A percentile compares a stretch with the other conserved stretches of the same genome.
phyloP scores from a whole-genome alignment of 768 basidiomycete species.

The Sporobolomyces roseus region DNA sequence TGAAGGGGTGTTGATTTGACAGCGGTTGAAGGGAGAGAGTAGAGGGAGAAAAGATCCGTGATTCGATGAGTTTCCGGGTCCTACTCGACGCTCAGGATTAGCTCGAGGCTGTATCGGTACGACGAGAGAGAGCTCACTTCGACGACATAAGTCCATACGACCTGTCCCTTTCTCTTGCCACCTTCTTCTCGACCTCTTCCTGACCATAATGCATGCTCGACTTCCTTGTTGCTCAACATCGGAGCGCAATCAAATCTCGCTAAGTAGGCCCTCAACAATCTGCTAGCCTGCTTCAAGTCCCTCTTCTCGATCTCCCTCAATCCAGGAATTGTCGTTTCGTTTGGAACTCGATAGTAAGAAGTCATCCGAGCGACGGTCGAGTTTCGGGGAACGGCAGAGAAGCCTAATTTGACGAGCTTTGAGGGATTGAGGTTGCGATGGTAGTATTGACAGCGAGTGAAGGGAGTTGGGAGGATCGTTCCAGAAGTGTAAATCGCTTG shows the following conservation, averaged over 20 bases:
- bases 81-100: too few relatives aligned
- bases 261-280: constrained; percentile 73
- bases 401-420: constrained; percentile 85
- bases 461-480: constrained; percentile 85
- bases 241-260: constrained; percentile 78
- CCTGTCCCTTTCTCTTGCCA: constrained; percentile 68
- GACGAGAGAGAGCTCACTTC: constrained; percentile 60
- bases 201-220: constrained; percentile 80
- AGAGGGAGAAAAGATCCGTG: constrained; percentile 96
- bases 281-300: constrained; percentile 68
- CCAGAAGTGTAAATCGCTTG: constrained; percentile 98
- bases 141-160: constrained; percentile 93
- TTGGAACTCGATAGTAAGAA: constrained; percentile 65
- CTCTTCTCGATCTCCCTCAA: constrained; percentile 81
- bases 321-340: constrained; percentile 54
- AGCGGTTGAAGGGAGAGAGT: constrained; percentile 89
- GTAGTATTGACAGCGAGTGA: constrained; percentile 75
- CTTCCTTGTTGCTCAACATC: constrained; percentile 68
- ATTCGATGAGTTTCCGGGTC: constrained; percentile 74
- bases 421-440: constrained; percentile 87
- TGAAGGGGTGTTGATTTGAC: constrained; percentile 57
- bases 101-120: too few relatives aligned
- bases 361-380: constrained; percentile 91
- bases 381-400: constrained; percentile 78
- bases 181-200: constrained; percentile 63